Conservation (phyloP, 2,329 filamentous ascomycete species). For the Pseudogymnoascus sp. region DNA sequence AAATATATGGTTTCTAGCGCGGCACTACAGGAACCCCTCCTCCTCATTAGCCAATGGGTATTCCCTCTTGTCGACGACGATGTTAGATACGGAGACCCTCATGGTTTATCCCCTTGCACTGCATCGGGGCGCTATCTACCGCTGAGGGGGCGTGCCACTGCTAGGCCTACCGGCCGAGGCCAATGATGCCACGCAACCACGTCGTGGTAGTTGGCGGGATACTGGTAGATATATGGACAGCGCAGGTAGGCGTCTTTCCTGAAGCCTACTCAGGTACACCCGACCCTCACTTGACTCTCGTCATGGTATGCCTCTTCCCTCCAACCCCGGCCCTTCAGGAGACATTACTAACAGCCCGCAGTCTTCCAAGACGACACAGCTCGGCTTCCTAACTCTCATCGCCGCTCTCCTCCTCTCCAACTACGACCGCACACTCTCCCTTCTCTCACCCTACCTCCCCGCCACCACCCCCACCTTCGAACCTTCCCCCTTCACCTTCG, state of each 20-base stretch:
- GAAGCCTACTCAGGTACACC: neutral
- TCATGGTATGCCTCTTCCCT: neutral
- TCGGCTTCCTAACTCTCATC: slow-evolving; percentile 5
- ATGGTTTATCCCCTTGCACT: neutral
- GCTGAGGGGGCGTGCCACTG: neutral
- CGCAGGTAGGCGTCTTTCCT: neutral
- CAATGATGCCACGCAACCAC: neutral
- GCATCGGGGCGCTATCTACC: neutral
- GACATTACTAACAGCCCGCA: neutral
- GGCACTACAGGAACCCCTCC: neutral
- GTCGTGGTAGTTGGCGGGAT: neutral
- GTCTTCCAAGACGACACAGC: neutral
- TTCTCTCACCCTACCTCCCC: neutral
- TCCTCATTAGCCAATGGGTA: neutral
- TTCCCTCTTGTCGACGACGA: neutral
- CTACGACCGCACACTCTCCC: neutral
- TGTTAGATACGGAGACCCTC: neutral
- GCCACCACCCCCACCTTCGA: neutral
- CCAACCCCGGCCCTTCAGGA: no score
- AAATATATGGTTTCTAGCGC: neutral
- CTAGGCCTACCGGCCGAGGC: neutral
- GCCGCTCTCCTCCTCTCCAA: neutral
- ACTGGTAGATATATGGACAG: neutral
- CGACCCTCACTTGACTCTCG: neutral
- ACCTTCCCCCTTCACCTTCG: neutral